phyloP scores from a whole-genome alignment of 768 basidiomycete species.

The Rhizopogon vulgaris region DNA sequence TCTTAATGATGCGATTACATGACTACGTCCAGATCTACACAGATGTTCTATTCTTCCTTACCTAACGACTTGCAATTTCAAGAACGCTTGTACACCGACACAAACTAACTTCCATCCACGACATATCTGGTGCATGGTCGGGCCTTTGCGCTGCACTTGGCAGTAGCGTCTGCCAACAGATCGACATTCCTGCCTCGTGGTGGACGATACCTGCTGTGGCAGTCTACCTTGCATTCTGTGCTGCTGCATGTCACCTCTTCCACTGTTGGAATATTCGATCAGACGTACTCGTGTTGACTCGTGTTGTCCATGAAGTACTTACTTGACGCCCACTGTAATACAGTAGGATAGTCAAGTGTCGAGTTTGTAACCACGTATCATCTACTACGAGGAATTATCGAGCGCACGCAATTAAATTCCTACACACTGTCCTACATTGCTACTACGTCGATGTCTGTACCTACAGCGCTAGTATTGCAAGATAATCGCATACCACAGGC shows the following conservation, averaged over 20 bases:
- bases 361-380: too few species aligned
- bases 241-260: constrained; percentile 6
- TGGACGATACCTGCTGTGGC: neutral
- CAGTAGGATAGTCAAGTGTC: too few species aligned
- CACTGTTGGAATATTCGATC: too few species aligned
- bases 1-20: neutral
- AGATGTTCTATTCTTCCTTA: neutral
- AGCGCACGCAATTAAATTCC: too few species aligned
- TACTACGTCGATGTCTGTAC: neutral
- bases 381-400: too few species aligned
- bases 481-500: neutral
- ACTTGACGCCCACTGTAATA: too few species aligned
- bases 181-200: neutral
- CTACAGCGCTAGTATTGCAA: neutral
- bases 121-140: constrained; percentile 2
- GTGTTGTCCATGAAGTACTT: too few species aligned
- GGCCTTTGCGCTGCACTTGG: constrained; percentile 3
- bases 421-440: constrained; percentile 3
- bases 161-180: neutral
- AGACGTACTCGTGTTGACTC: too few species aligned
- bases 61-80: neutral
- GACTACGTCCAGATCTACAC: neutral
- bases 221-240: constrained; percentile 1
- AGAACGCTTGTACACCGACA: neutral
- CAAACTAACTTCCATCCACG: neutral